Evolutionary conservation across 345 rosid species (phyloP).

Genomic region (Aurinia saxatilis): DNA sequence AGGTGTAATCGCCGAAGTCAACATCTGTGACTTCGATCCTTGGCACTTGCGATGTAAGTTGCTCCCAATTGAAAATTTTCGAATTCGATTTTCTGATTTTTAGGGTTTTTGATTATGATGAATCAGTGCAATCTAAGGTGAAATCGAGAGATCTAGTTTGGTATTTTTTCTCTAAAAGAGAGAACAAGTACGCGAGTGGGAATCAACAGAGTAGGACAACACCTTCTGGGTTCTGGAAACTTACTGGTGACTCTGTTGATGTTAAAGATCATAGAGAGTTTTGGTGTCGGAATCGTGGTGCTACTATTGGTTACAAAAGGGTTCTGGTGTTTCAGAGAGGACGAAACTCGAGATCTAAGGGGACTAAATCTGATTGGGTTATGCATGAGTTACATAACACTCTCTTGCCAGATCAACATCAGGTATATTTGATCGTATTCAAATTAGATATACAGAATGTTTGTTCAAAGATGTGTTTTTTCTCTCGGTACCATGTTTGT

Average conservation of each 20-base stretch:
- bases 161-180: conserved; percentile 29
- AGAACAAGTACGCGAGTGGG: conserved; percentile 10
- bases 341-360: not conserved
- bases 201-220: conserved; percentile 29
- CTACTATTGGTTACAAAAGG: conserved; percentile 35
- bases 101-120: not conserved
- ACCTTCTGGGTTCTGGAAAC: conserved; percentile 32
- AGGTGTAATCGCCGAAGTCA: conserved; percentile 4
- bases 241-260: conserved; percentile 12
- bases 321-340: conserved; percentile 22
- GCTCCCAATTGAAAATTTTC: not conserved
- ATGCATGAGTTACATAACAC: conserved; percentile 21
- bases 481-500: no score
- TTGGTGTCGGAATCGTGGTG: not conserved
- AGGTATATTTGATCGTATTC: not conserved
- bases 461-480: no score
- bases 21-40: conserved; percentile 41
- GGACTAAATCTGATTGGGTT: conserved; percentile 11
- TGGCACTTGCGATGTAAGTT: conserved; percentile 39
- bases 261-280: conserved; percentile 3
- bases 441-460: no score
- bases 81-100: not conserved
- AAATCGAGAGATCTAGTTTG: conserved; percentile 25
- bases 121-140: conserved; percentile 6
- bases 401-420: not conserved